A percentile compares a stretch with the other conserved stretches of the same genome.
Evolutionary conservation across 1,139 yeast genomes (phyloP).

Genomic region (Diutina ranongensis): DNA sequence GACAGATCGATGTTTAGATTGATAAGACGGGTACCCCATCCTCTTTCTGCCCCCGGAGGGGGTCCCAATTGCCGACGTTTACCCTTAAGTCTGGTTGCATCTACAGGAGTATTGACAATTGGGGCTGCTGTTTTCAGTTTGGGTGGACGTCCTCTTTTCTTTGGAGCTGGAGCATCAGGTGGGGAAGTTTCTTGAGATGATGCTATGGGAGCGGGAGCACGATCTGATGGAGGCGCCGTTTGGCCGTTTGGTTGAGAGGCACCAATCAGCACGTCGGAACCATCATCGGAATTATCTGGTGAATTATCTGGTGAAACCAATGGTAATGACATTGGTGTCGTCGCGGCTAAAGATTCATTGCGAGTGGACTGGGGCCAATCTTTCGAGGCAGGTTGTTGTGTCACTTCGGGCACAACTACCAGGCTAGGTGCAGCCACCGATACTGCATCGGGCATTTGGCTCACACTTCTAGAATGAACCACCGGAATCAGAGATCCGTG

Average conservation of each 20-base stretch:
- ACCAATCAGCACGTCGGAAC: background rate
- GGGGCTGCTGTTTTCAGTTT: background rate
- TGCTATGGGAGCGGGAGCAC: too few species aligned
- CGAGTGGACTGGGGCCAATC: too few species aligned
- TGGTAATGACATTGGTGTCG: background rate
- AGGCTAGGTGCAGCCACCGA: background rate
- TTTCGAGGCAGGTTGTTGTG: background rate
- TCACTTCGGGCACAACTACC: background rate
- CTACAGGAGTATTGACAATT: too few species aligned
- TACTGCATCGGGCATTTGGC: background rate
- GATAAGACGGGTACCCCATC: slow-evolving; percentile 2
- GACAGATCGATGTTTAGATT: slow-evolving; percentile 2
- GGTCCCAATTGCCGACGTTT: background rate
- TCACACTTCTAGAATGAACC: background rate
- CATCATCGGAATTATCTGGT: background rate
- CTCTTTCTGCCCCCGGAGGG: background rate
- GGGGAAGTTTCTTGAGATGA: too few species aligned
- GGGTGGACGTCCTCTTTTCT: background rate
- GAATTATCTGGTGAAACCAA: background rate
- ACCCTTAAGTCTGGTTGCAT: background rate
- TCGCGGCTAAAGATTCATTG: too few species aligned
- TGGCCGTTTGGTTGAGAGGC: too few species aligned
- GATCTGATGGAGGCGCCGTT: too few species aligned
- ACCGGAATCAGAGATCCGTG: background rate
- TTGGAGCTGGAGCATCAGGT: background rate